Percentiles rank a stretch among this genome's conserved stretches.
Evolutionary conservation across 306 rosid species (phyloP).

Genomic region (Vicia villosa): DNA sequence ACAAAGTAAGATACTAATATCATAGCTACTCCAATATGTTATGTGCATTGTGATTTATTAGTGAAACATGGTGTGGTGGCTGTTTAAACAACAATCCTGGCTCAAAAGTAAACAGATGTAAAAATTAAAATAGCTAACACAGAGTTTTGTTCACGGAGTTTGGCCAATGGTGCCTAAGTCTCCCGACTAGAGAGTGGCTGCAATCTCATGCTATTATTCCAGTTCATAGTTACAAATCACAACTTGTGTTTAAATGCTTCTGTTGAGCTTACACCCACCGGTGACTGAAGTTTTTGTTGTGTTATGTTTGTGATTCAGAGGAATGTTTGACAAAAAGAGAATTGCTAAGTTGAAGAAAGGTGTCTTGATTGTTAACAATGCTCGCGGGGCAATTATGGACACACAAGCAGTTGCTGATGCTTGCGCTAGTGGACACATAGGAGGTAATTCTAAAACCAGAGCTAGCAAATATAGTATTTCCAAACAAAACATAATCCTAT

Average conservation of each 20-base stretch:
- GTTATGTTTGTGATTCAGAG: constrained; percentile 54
- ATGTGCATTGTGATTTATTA: too few relatives aligned
- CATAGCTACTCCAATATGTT: too few relatives aligned
- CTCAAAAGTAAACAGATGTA: too few relatives aligned
- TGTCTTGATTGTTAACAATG: constrained; percentile 86
- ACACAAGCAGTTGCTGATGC: constrained; percentile 88
- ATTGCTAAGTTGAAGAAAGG: constrained; percentile 89
- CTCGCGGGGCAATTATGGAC: constrained; percentile 94
- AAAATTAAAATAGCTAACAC: too few relatives aligned
- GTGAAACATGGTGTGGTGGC: neutral
- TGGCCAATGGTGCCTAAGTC: too few relatives aligned
- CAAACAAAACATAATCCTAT: constrained; percentile 1
- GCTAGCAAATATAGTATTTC: neutral
- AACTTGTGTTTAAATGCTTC: neutral
- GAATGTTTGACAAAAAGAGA: constrained; percentile 71
- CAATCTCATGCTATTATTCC: neutral
- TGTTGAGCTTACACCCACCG: neutral
- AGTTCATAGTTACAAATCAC: neutral
- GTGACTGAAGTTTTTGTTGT: neutral
- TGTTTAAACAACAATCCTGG: too few relatives aligned
- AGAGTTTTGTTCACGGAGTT: too few relatives aligned
- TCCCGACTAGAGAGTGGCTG: too few relatives aligned
- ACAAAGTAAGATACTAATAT: constrained; percentile 60
- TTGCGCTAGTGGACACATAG: constrained; percentile 84
- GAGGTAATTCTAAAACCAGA: constrained; percentile 54